Base-by-base conservation (phyloP, 371 early-diverging fungal genomes). In the Mucor piriformis region DNA sequence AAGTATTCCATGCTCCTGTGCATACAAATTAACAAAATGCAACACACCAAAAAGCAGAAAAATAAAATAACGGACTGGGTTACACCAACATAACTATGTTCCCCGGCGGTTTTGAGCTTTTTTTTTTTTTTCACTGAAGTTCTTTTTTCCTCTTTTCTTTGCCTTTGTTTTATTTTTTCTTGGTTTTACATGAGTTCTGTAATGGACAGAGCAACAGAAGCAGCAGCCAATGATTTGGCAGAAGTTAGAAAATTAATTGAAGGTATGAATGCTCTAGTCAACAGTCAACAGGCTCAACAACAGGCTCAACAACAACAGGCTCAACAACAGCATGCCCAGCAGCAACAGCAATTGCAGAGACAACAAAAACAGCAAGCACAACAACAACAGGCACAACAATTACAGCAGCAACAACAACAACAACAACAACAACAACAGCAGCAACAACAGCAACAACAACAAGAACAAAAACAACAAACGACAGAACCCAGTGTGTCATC, bases 211-310 rank as follows among this genome's bases (percentile, higher is more conserved):
- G 77, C 72, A 38, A 64, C 71, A 29, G 77, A 77, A 67, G 72
- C 74, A 50, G 79, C 79, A 37, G 81, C 77, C 11, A 73, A 70
- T 44, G 76, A 80, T 57, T 63, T 80, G 47, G 81, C 81, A 38
- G 77, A 80, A 59, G 76, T 80, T 15, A 54, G 81, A 53, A 80
- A 80, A 50, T 69, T 80, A 24, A 73, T 80, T 33, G 81, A 80
- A 54, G 76, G 77, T 27, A 80, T 80, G 77, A 80, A 69, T 59
- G 69, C 76, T 12, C 59, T 80, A 4, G 72, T 77, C 13, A 73
- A 67, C 34, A 72, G 66, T 23, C 76, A 73, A 24, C 69, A 67
- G 40, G 54, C 50, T 15, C 57, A 53, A 37, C 56, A 54, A 44
- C 67, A 48, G 24, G 58, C 59, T 40, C 57, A 56, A 29, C 72